Evolutionary conservation across 306 rosid species (phyloP).

Genomic region (Prunus armeniaca): DNA sequence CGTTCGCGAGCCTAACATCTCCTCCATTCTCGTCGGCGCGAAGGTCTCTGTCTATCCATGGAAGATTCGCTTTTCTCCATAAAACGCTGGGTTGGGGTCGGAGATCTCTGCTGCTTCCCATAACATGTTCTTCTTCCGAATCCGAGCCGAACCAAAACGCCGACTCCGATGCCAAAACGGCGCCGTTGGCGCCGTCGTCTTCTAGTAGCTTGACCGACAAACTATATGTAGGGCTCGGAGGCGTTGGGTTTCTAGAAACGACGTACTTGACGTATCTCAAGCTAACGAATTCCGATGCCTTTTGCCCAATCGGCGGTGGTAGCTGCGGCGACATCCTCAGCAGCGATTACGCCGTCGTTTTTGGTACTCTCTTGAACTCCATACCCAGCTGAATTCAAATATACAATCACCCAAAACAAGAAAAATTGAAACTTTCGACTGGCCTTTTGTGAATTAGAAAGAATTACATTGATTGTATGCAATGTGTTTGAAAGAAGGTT

Average conservation of each 20-base stretch:
- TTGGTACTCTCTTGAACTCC: conserved; percentile 41
- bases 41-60: conserved; percentile 19
- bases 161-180: conserved; percentile 41
- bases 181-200: conserved; percentile 21
- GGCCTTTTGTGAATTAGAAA: not conserved
- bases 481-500: not conserved
- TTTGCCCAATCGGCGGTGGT: conserved; percentile 66
- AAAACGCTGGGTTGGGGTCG: not conserved
- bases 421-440: not conserved
- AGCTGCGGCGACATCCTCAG: conserved; percentile 62
- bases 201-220: conserved; percentile 37
- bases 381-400: not conserved
- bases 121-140: conserved; percentile 41
- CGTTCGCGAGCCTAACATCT: conserved; percentile 40
- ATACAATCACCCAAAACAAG: not conserved
- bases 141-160: conserved; percentile 40
- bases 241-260: conserved; percentile 75
- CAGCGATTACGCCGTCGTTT: conserved; percentile 75
- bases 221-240: conserved; percentile 50
- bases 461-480: not conserved
- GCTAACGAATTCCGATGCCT: conserved; percentile 61
- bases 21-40: conserved; percentile 27
- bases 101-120: conserved; percentile 22
- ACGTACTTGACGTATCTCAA: conserved; percentile 72
- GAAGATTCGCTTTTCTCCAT: conserved; percentile 4